Base-by-base conservation (phyloP, 2,329 filamentous ascomycete genomes). In the Fusarium sp. region DNA sequence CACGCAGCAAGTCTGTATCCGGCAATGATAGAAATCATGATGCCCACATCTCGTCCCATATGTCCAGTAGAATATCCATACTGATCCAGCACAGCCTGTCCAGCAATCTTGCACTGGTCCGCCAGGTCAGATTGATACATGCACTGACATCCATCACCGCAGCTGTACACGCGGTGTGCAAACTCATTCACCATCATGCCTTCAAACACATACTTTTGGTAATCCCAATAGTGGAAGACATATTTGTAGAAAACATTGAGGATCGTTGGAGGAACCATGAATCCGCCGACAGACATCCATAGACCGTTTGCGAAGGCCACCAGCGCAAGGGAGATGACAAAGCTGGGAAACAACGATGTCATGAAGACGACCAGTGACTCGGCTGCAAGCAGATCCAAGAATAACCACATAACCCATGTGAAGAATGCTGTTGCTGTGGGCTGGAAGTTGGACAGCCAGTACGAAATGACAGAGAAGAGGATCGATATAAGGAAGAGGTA, bases 101-200 rank as follows among this genome's bases (percentile, higher is more conserved):
- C 93, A 5, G 86, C 84, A 69, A 96, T 93, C 78, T 88, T 81
- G 74, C 93, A 94, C 76, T 91, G 65, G 11, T 70, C 60, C 7
- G 69, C 72, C 79, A 31, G 82, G 76, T 42, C 85, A 86, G 61
- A 94, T 77, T 65, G 85, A 78, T 91, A 96, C 87, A 93, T 91
- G 81, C 93, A 97, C 42, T 85, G 84, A 72, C 89, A 93, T 0
- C 79, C 79, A 7, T 66, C 52, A 1, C 71, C 76, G 6, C 67
- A 84, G 80, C 42, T 67, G 21, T 92, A 97, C 5, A 82, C 85
- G 16, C 92, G 83, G 19, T 86, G 70, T 2, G 82, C 82, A 77
- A 97, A 96, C 81, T 97, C 92, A 75, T 96, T 97, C 55, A 95
- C 89, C 92, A 97, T 96, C 93, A 97, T 96, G 16, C 92, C 93